Percentiles rank a stretch among this genome's conserved stretches.
phyloP scores from a whole-genome alignment of 371 early-diverging fungal species.

The Dichotomocladium elegans region DNA sequence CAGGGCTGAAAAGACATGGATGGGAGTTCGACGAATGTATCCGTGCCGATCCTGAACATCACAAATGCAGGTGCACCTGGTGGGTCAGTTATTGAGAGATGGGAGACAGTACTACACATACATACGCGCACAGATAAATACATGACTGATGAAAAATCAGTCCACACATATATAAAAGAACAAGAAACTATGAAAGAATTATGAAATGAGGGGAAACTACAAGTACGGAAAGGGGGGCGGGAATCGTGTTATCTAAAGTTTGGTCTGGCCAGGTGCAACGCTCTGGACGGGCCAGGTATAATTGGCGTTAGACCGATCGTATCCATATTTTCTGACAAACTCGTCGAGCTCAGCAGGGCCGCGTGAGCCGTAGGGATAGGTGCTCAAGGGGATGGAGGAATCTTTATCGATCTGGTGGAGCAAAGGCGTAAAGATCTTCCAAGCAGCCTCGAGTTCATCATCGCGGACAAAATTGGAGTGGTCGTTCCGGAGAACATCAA shows the following conservation, averaged over 20 bases:
- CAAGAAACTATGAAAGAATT: background rate
- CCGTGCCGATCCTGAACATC: too few species aligned
- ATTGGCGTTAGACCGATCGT: constrained; percentile 37
- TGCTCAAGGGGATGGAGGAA: constrained; percentile 55
- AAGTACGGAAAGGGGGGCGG: background rate
- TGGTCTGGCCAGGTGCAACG: constrained; percentile 16
- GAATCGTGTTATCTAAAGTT: constrained; percentile 1
- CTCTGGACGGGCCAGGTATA: constrained; percentile 43
- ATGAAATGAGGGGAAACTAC: background rate
- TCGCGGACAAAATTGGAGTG: constrained; percentile 95
- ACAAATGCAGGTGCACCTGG: too few species aligned
- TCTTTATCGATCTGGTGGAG: constrained; percentile 79
- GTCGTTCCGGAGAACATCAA: constrained; percentile 87
- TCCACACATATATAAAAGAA: background rate
- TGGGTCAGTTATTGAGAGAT: too few species aligned
- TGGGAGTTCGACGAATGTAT: too few species aligned
- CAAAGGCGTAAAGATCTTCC: constrained; percentile 95
- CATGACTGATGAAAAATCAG: too few species aligned
- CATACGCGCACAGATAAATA: too few species aligned
- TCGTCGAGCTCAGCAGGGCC: constrained; percentile 78
- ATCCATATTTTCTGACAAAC: constrained; percentile 75
- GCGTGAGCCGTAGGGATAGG: constrained; percentile 82
- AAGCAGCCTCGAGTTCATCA: constrained; percentile 94
- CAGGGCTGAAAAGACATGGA: background rate
- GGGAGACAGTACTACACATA: too few species aligned